Evolutionary conservation across 495 filamentous ascomycete species (phyloP).

Genomic region (Tuber melanosporum): DNA sequence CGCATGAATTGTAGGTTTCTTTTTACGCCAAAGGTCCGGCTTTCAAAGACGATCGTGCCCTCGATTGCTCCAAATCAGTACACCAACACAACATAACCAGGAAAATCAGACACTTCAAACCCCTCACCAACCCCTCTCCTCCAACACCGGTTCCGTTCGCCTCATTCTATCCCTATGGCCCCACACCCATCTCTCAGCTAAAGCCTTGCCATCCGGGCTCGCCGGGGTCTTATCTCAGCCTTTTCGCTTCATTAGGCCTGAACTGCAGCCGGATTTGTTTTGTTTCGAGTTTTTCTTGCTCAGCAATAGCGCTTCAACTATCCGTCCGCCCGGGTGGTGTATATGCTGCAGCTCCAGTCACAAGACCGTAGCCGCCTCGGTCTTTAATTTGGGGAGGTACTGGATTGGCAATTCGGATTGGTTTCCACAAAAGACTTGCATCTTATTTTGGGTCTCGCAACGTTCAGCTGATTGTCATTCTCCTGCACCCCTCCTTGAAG

Average conservation of each 20-base stretch:
- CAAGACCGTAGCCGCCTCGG: slow-evolving; percentile 41
- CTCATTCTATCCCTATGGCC: slow-evolving; percentile 30
- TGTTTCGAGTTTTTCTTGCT: slow-evolving; percentile 31
- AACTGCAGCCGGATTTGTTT: slow-evolving; percentile 32
- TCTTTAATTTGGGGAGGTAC: slow-evolving; percentile 30
- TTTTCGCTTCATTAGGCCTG: slow-evolving; percentile 29
- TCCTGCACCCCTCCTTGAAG: slow-evolving; percentile 36
- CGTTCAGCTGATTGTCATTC: slow-evolving; percentile 42
- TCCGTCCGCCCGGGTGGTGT: slow-evolving; percentile 25
- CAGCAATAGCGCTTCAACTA: slow-evolving; percentile 25
- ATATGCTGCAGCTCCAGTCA: slow-evolving; percentile 40
- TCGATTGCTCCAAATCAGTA: slow-evolving; percentile 38
- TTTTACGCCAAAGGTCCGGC: slow-evolving; percentile 36
- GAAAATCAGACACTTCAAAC: slow-evolving; percentile 39
- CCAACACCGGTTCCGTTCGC: slow-evolving; percentile 38
- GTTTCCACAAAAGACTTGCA: slow-evolving; percentile 40
- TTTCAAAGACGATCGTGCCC: slow-evolving; percentile 38
- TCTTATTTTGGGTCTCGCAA: slow-evolving; percentile 36
- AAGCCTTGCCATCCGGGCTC: slow-evolving; percentile 29
- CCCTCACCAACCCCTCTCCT: slow-evolving; percentile 35
- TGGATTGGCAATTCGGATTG: slow-evolving; percentile 37
- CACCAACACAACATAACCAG: slow-evolving; percentile 39
- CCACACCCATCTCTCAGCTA: slow-evolving; percentile 41
- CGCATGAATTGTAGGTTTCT: slow-evolving; percentile 42
- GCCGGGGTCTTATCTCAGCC: slow-evolving; percentile 39